Percentiles rank a stretch among this genome's conserved stretches.
Evolutionary conservation across 2,329 filamentous ascomycete genomes (phyloP).

Genomic region (Nigrospora sphaerica): DNA sequence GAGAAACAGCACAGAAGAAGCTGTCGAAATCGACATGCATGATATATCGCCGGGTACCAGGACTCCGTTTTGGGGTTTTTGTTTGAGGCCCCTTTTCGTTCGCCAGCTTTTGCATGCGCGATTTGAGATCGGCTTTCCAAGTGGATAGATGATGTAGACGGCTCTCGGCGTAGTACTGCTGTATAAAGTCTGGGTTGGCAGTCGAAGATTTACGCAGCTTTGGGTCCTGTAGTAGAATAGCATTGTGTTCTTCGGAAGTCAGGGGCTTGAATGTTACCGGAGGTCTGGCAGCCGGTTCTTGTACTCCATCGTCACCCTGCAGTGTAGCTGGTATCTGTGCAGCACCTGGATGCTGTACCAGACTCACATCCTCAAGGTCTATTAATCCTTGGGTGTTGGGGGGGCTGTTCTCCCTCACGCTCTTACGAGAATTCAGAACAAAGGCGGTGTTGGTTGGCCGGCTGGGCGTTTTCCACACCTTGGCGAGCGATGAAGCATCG

Average conservation of each 20-base stretch:
- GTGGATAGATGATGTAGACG: constrained; percentile 90
- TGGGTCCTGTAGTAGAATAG: constrained; percentile 74
- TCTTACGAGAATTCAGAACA: not conserved
- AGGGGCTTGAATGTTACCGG: constrained; percentile 27
- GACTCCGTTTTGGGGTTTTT: constrained; percentile 41
- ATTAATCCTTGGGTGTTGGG: not conserved
- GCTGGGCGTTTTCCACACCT: not conserved
- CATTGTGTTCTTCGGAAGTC: constrained; percentile 92
- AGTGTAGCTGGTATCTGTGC: not conserved
- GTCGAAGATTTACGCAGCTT: constrained; percentile 82
- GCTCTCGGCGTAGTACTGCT: constrained; percentile 93
- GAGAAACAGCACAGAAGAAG: constrained; percentile 92
- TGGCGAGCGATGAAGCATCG: not conserved
- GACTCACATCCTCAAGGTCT: not conserved
- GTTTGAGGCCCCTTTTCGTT: constrained; percentile 52
- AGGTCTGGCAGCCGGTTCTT: not conserved
- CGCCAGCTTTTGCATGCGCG: constrained; percentile 74
- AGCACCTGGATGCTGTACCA: constrained; percentile 1
- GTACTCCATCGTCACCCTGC: not conserved
- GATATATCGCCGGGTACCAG: constrained; percentile 69
- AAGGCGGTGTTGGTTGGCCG: not conserved
- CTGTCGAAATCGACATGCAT: constrained; percentile 98
- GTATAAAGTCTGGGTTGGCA: constrained; percentile 86
- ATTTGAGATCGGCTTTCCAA: constrained; percentile 94
- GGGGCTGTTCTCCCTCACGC: not conserved